These are phyloP conservation scores for Claviceps cyperi DNA, from an alignment of 2,329 filamentous ascomycete species.

Conservation along the genomic window DNA sequence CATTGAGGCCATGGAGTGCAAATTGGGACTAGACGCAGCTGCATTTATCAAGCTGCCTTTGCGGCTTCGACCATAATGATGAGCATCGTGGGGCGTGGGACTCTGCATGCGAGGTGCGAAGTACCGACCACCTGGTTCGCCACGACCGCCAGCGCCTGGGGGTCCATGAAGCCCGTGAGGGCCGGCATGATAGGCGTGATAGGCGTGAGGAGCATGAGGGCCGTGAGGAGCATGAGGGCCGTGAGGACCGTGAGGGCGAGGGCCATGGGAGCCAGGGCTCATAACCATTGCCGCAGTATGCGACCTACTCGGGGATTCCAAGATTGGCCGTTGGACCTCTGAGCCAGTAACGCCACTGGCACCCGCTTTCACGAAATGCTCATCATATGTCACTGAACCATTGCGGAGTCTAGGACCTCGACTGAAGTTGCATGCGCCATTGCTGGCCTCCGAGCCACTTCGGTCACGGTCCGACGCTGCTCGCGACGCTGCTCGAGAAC, in stretches of 20 bases:
- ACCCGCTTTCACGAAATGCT: constrained; percentile 13
- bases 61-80: constrained; percentile 16
- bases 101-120: background rate
- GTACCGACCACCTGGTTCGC: constrained; percentile 14
- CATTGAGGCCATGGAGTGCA: constrained; percentile 20
- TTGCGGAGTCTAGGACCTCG: constrained; percentile 27
- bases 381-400: constrained; percentile 22
- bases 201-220: too few species aligned
- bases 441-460: constrained; percentile 41
- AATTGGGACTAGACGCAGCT: constrained; percentile 22
- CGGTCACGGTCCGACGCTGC: constrained; percentile 32
- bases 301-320: constrained; percentile 1
- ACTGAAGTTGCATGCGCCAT: constrained; percentile 24
- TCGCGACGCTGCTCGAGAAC: constrained; percentile 16
- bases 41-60: constrained; percentile 20
- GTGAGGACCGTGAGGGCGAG: too few species aligned
- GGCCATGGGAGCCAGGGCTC: background rate
- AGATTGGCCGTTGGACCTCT: background rate
- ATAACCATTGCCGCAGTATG: background rate
- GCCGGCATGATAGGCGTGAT: background rate
- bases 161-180: constrained; percentile 4
- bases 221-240: too few species aligned
- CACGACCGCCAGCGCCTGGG: background rate
- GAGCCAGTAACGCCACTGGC: background rate
- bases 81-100: constrained; percentile 6